A percentile compares a stretch with the other conserved stretches of the same genome.
These are phyloP conservation scores for Gymnopilus dilepis DNA, from an alignment of 768 basidiomycete genomes.

Conservation along the genomic window DNA sequence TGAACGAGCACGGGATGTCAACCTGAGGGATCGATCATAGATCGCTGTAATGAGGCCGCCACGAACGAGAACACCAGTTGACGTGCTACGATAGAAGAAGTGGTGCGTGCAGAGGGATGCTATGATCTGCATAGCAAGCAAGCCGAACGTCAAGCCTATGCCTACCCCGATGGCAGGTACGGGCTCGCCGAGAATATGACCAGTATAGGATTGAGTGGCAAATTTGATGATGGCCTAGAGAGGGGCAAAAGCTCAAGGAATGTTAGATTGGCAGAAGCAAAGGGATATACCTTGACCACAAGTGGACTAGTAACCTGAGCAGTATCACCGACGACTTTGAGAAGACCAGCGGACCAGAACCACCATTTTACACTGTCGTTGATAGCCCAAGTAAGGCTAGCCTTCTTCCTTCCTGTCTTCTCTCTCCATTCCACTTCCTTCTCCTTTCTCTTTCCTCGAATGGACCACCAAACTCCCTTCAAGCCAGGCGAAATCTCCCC, in stretches of 20 bases:
- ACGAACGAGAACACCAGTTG: slow-evolving; percentile 80
- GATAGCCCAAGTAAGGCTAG: slow-evolving; percentile 72
- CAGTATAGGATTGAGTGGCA: slow-evolving; percentile 62
- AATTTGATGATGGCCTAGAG: slow-evolving; percentile 75
- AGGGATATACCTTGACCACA: slow-evolving; percentile 71
- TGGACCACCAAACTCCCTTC: slow-evolving; percentile 61
- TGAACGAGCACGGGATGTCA: slow-evolving; percentile 81
- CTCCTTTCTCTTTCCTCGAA: slow-evolving; percentile 55
- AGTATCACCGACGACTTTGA: slow-evolving; percentile 68
- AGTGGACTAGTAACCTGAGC: slow-evolving; percentile 79
- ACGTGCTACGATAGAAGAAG: slow-evolving; percentile 79
- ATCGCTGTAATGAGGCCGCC: slow-evolving; percentile 89
- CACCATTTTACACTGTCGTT: slow-evolving; percentile 80
- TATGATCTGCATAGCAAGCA: slow-evolving; percentile 72
- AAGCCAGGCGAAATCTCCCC: slow-evolving; percentile 68
- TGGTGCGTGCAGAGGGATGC: slow-evolving; percentile 75
- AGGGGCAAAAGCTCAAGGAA: not conserved
- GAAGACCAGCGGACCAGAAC: slow-evolving; percentile 74
- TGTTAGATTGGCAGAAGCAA: not conserved
- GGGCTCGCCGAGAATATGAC: slow-evolving; percentile 42
- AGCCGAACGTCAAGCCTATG: slow-evolving; percentile 74
- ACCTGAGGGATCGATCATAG: slow-evolving; percentile 75
- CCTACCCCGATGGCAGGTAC: slow-evolving; percentile 57
- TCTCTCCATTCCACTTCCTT: slow-evolving; percentile 71
- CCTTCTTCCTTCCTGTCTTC: slow-evolving; percentile 60